These are phyloP conservation scores for Fraxinus angustifolia DNA, from an alignment of 305 asterid genomes.

Conservation along the genomic window DNA sequence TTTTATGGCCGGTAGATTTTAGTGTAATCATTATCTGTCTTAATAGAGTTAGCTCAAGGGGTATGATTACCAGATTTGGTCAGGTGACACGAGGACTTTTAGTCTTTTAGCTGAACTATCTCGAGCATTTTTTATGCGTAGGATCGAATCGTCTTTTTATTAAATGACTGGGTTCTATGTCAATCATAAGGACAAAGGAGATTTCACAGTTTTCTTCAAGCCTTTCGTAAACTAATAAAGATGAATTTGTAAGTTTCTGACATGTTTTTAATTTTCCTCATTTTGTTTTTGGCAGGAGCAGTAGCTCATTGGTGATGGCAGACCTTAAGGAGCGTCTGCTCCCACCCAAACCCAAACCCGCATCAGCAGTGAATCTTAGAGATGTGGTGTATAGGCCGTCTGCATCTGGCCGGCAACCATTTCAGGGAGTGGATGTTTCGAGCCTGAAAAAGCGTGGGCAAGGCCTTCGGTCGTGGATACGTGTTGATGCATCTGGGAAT, in stretches of 20 bases:
- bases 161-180: not conserved
- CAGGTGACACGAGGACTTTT: not conserved
- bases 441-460: conserved; percentile 96
- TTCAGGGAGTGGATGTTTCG: conserved; percentile 62
- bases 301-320: conserved; percentile 53
- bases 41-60: not conserved
- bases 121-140: not conserved
- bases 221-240: not conserved
- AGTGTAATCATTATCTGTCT: not conserved
- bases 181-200: not conserved
- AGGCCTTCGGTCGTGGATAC: conserved; percentile 95
- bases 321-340: conserved; percentile 88
- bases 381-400: conserved; percentile 56
- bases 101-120: not conserved
- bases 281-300: conserved; percentile 27
- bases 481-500: conserved; percentile 81
- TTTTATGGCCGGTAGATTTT: not conserved
- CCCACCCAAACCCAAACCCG: conserved; percentile 54
- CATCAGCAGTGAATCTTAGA: conserved; percentile 62
- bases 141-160: not conserved
- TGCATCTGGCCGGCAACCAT: conserved; percentile 60
- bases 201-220: not conserved
- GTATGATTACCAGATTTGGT: not conserved
- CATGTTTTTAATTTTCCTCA: conserved; percentile 7
- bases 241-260: not conserved